phyloP scores from a whole-genome alignment of 768 basidiomycete species.

The Sistotremastrum suecicum region DNA sequence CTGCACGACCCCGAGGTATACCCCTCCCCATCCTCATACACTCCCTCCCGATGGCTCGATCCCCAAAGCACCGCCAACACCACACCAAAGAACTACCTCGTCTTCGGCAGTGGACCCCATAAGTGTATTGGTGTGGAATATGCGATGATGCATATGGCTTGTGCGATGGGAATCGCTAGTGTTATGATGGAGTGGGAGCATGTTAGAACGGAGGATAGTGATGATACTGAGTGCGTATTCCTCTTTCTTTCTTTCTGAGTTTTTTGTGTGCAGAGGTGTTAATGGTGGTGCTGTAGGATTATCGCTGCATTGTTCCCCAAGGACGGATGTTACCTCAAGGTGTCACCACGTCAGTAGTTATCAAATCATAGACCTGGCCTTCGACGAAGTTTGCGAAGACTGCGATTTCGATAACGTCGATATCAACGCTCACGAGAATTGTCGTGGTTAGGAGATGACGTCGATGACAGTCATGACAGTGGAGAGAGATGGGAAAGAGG shows the following conservation, averaged over 20 bases:
- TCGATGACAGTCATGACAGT: no score
- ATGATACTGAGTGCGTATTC: constrained; percentile 59
- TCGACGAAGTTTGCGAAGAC: no score
- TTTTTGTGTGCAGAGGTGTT: no score
- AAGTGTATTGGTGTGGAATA: constrained; percentile 89
- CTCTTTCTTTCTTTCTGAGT: no score
- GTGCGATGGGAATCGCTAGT: constrained; percentile 73
- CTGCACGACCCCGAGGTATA: constrained; percentile 82
- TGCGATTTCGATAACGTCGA: no score
- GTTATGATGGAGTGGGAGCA: constrained; percentile 80
- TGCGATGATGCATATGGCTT: constrained; percentile 78
- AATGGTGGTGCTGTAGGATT: constrained; percentile 37
- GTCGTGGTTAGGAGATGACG: no score
- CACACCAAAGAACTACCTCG: constrained; percentile 90
- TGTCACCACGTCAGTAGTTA: constrained; percentile 37
- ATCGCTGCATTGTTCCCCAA: constrained; percentile 97
- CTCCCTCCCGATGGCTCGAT: constrained; percentile 91
- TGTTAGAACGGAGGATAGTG: constrained; percentile 59
- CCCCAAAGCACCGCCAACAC: constrained; percentile 59
- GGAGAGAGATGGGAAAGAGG: no score
- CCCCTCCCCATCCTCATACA: constrained; percentile 70
- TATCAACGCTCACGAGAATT: no score
- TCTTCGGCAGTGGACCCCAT: constrained; percentile 90
- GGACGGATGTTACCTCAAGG: constrained; percentile 74
- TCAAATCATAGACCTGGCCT: no score